These are phyloP conservation scores for Hordeum vulgare DNA, from an alignment of 176 grass and related monocot genomes.

Conservation along the genomic window DNA sequence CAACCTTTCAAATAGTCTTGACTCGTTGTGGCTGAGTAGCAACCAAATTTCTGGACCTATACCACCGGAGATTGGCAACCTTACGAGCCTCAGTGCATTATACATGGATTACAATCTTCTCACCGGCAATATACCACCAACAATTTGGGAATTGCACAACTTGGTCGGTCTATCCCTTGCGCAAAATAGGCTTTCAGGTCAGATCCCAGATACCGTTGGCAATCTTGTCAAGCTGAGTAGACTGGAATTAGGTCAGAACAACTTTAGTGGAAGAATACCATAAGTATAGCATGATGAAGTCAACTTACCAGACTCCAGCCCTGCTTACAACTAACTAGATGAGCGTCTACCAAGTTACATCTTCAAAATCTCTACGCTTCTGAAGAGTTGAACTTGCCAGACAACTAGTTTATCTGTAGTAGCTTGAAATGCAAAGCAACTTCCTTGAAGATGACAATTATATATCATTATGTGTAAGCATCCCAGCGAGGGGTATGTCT, in stretches of 20 bases:
- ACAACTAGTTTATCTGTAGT: slow-evolving; percentile 24
- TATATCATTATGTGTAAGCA: too few relatives aligned
- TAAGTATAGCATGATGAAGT: neutral
- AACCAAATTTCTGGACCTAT: too few relatives aligned
- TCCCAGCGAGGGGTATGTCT: too few relatives aligned
- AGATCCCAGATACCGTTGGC: slow-evolving; percentile 14
- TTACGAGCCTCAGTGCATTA: too few relatives aligned
- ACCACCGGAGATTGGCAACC: too few relatives aligned
- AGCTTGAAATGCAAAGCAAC: neutral
- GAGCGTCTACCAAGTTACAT: slow-evolving; percentile 38
- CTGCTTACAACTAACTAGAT: slow-evolving; percentile 27
- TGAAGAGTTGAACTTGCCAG: slow-evolving; percentile 19
- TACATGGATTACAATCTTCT: slow-evolving; percentile 25
- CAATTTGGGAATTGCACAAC: slow-evolving; percentile 21
- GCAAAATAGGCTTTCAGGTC: slow-evolving; percentile 22
- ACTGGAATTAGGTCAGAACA: slow-evolving; percentile 1
- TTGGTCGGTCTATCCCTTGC: slow-evolving; percentile 11
- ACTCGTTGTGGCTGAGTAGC: too few relatives aligned
- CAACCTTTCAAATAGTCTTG: too few relatives aligned
- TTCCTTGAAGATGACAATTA: too few relatives aligned
- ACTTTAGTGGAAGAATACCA: slow-evolving; percentile 28
- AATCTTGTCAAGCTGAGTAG: slow-evolving; percentile 29
- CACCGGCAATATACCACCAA: slow-evolving; percentile 26
- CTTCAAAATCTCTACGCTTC: slow-evolving; percentile 5
- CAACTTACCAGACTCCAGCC: neutral